phyloP scores from a whole-genome alignment of 192 early-diverging fungal species.

The Paraglomus brasilianum region DNA sequence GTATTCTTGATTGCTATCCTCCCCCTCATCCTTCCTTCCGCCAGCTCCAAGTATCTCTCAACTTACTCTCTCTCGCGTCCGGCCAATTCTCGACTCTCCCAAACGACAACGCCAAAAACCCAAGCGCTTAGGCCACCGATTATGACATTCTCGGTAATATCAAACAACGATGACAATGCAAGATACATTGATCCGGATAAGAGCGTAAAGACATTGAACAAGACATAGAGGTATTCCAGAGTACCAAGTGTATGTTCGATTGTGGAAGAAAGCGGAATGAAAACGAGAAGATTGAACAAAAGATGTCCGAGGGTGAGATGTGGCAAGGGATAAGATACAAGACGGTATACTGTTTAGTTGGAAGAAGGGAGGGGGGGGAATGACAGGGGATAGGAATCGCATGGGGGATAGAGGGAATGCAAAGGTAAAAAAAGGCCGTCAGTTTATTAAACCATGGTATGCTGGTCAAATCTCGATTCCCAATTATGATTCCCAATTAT shows the following conservation, averaged over 20 bases:
- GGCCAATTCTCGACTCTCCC: conserved; percentile 30
- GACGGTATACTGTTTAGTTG: conserved; percentile 19
- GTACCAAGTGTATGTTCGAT: conserved; percentile 32
- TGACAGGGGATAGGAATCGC: too few relatives aligned
- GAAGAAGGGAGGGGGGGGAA: too few relatives aligned
- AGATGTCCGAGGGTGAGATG: conserved; percentile 24
- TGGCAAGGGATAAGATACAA: conserved; percentile 28
- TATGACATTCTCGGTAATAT: background rate
- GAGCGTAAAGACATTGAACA: conserved; percentile 27
- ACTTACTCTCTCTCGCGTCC: conserved; percentile 26
- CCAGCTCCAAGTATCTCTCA: background rate
- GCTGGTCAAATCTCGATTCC: too few relatives aligned
- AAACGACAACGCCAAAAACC: conserved; percentile 34
- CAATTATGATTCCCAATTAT: too few relatives aligned
- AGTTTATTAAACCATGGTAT: too few relatives aligned
- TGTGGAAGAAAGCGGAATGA: conserved; percentile 25
- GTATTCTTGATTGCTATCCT: too few relatives aligned
- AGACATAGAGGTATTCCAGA: conserved; percentile 20
- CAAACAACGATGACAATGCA: background rate
- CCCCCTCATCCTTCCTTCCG: background rate
- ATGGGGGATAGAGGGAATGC: too few relatives aligned
- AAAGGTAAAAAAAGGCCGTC: too few relatives aligned
- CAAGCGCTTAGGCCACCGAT: conserved; percentile 30
- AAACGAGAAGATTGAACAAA: conserved; percentile 26
- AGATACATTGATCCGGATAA: conserved; percentile 28